A percentile compares a stretch with the other conserved stretches of the same genome.
Evolutionary conservation across 257 asterid genomes (phyloP).

Genomic region (Jacaranda mimosifolia): DNA sequence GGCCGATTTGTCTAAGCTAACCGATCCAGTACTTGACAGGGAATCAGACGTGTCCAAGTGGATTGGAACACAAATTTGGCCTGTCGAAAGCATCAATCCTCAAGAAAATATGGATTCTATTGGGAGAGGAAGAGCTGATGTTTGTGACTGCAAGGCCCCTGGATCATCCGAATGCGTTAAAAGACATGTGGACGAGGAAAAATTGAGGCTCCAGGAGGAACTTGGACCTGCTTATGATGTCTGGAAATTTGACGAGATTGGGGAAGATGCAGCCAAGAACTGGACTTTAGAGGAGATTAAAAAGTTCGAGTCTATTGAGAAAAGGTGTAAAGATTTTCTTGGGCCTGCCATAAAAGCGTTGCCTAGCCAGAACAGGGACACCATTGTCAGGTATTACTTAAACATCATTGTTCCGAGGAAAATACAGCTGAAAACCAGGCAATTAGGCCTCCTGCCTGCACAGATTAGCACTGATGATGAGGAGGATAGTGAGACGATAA

Average conservation of each 20-base stretch:
- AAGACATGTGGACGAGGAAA: constrained; percentile 32
- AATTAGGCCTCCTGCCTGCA: neutral
- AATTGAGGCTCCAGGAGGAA: constrained; percentile 34
- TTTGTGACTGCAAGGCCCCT: constrained; percentile 31
- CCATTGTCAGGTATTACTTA: constrained; percentile 41
- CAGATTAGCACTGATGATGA: constrained; percentile 44
- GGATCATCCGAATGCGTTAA: constrained; percentile 38
- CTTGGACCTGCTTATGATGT: constrained; percentile 35
- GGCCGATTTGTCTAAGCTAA: constrained; percentile 36
- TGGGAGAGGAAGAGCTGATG: constrained; percentile 35
- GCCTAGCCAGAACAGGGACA: constrained; percentile 27
- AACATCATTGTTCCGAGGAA: constrained; percentile 37
- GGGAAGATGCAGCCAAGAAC: constrained; percentile 28
- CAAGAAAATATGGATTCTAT: neutral
- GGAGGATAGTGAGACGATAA: neutral
- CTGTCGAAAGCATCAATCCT: neutral
- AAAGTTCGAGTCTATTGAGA: constrained; percentile 28
- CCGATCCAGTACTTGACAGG: neutral
- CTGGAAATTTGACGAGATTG: constrained; percentile 46
- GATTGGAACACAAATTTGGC: constrained; percentile 41
- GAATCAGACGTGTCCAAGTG: constrained; percentile 25
- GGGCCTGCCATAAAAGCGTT: constrained; percentile 35
- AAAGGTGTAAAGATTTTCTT: constrained; percentile 27
- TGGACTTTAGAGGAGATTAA: constrained; percentile 39
- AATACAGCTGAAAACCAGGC: constrained; percentile 14